Conservation (phyloP, 108 stramenopile genomes). For the Aurantiochytrium sp. region DNA sequence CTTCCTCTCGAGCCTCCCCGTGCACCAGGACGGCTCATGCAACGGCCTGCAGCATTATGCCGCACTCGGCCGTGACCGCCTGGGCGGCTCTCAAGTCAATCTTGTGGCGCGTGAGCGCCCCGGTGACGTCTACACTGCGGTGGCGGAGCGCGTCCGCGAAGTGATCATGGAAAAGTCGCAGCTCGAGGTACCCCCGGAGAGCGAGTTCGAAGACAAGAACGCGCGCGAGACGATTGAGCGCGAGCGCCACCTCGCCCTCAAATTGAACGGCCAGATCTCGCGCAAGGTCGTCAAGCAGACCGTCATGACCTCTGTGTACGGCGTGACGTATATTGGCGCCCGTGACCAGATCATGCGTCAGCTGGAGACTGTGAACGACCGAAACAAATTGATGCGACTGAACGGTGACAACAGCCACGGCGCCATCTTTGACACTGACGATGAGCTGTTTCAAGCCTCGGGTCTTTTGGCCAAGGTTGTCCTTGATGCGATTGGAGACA, state of each 20-base stretch:
- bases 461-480: conserved; percentile 81
- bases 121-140: conserved; percentile 92
- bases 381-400: conserved; percentile 6
- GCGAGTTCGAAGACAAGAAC: conserved; percentile 28
- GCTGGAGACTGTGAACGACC: conserved; percentile 26
- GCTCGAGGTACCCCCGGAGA: conserved; percentile 24
- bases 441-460: conserved; percentile 68
- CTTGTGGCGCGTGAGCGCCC: conserved; percentile 76
- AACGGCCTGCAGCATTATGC: conserved; percentile 99
- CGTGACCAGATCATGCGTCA: conserved; percentile 78
- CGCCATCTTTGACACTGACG: conserved; percentile 66
- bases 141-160: conserved; percentile 41
- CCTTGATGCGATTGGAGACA: conserved; percentile 84
- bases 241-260: conserved; percentile 47
- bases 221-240: conserved; percentile 24
- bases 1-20: conserved; percentile 77
- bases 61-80: conserved; percentile 87
- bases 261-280: conserved; percentile 77
- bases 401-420: conserved; percentile 28
- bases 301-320: conserved; percentile 99
- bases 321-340: conserved; percentile 96
- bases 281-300: conserved; percentile 98
- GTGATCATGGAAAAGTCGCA: background rate
- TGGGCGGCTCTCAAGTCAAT: conserved; percentile 93
- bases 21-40: conserved; percentile 98